Percentiles rank a stretch among this genome's conserved stretches.
Evolutionary conservation across 768 basidiomycete genomes (phyloP).

Genomic region (Brasilioporus rufonigricans): DNA sequence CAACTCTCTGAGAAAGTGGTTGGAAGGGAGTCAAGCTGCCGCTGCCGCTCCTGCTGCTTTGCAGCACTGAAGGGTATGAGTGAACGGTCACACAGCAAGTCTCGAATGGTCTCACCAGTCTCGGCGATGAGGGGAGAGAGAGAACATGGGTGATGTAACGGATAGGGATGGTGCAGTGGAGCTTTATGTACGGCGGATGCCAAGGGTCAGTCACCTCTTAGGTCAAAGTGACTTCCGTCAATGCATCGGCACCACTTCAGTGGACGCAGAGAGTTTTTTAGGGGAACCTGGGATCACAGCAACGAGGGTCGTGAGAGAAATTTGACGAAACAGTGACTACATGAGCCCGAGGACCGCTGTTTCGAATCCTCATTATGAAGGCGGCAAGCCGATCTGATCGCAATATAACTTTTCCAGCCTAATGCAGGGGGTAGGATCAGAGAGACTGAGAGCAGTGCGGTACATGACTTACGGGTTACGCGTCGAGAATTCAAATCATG

Average conservation of each 20-base stretch:
- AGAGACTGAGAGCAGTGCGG: not conserved
- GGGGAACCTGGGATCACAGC: not conserved
- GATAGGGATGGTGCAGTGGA: not conserved
- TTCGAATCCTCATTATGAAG: not conserved
- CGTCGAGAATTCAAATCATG: not conserved
- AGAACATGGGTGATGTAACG: conserved; percentile 19
- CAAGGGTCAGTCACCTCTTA: not conserved
- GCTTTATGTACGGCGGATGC: conserved; percentile 5
- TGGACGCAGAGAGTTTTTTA: not conserved
- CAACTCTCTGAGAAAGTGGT: conserved; percentile 26
- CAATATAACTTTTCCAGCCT: not conserved
- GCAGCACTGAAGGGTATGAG: conserved; percentile 22
- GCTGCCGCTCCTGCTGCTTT: conserved; percentile 34
- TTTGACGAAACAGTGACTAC: not conserved
- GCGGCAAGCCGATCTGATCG: not conserved
- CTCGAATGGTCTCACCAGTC: conserved; percentile 27
- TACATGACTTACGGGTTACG: too few species aligned
- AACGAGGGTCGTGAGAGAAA: conserved; percentile 10
- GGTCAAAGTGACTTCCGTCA: not conserved
- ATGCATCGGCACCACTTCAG: not conserved
- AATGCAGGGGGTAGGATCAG: not conserved
- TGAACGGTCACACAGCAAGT: not conserved
- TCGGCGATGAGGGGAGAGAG: conserved; percentile 22
- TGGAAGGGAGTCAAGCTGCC: conserved; percentile 30
- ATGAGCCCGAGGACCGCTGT: not conserved